A percentile compares a stretch with the other conserved stretches of the same genome.
phyloP scores from a whole-genome alignment of 805 yeast species.

The Cyberlindnera meyerae region DNA sequence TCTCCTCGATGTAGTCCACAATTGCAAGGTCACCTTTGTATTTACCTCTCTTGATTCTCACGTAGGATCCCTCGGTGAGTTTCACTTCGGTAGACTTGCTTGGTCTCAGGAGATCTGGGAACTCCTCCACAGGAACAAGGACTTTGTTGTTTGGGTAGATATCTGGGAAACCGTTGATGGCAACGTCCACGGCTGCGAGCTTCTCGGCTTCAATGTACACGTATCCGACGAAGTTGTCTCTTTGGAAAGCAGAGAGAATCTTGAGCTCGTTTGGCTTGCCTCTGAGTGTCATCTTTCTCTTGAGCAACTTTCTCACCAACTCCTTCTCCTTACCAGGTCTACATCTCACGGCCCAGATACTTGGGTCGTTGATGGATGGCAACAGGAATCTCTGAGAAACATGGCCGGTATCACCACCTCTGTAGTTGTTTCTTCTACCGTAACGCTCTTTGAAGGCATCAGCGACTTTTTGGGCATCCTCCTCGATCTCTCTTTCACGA shows the following conservation, averaged over 20 bases:
- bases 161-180: conserved; percentile 85
- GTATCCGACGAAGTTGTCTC: conserved; percentile 90
- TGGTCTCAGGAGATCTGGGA: conserved; percentile 88
- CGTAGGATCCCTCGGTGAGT: conserved; percentile 87
- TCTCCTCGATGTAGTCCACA: conserved; percentile 89
- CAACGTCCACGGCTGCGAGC: conserved; percentile 85
- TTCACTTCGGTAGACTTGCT: conserved; percentile 84
- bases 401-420: conserved; percentile 75
- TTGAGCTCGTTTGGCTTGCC: conserved; percentile 75
- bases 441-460: conserved; percentile 88
- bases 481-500: conserved; percentile 81
- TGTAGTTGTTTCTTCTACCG: conserved; percentile 79
- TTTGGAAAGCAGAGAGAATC: conserved; percentile 84
- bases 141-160: conserved; percentile 70
- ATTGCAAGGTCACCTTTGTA: conserved; percentile 91
- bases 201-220: conserved; percentile 92
- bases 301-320: conserved; percentile 75
- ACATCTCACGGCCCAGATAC: conserved; percentile 93
- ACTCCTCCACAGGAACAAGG: conserved; percentile 91
- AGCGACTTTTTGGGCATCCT: conserved; percentile 92
- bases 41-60: conserved; percentile 84
- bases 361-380: conserved; percentile 95
- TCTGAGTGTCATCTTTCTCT: conserved; percentile 75
- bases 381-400: conserved; percentile 90
- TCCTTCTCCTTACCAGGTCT: conserved; percentile 92